phyloP scores from a whole-genome alignment of 257 asterid species.

The Nicotiana attenuata region DNA sequence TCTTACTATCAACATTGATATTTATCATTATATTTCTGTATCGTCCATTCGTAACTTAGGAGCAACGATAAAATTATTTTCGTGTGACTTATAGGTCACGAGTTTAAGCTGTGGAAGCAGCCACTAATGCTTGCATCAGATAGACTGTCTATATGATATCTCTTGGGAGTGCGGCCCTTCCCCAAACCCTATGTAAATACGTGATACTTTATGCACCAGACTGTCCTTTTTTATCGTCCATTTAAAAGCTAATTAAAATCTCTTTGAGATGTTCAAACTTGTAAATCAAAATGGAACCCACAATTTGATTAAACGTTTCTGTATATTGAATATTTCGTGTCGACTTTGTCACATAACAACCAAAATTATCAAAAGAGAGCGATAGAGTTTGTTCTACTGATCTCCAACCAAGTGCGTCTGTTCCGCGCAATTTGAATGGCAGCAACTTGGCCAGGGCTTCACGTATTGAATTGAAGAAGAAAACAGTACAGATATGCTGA shows the following conservation, averaged over 20 bases:
- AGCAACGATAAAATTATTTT: too few relatives aligned
- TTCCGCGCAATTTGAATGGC: background rate
- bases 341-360: background rate
- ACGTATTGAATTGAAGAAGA: background rate
- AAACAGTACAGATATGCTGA: background rate
- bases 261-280: background rate
- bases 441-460: background rate
- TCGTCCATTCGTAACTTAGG: background rate
- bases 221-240: background rate
- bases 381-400: background rate
- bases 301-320: background rate
- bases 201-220: too few relatives aligned
- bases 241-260: background rate
- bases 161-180: too few relatives aligned
- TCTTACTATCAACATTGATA: background rate
- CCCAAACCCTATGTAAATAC: too few relatives aligned
- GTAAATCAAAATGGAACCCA: conserved; percentile 5
- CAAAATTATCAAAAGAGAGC: background rate
- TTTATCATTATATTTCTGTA: background rate
- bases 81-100: too few relatives aligned
- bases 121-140: rapidly evolving
- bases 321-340: background rate
- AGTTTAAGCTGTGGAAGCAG: rapidly evolving
- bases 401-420: background rate
- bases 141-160: too few relatives aligned